A percentile compares a stretch with the other conserved stretches of the same genome.
These are phyloP conservation scores for Termitomyces sp. DNA, from an alignment of 768 basidiomycete genomes.

Conservation along the genomic window DNA sequence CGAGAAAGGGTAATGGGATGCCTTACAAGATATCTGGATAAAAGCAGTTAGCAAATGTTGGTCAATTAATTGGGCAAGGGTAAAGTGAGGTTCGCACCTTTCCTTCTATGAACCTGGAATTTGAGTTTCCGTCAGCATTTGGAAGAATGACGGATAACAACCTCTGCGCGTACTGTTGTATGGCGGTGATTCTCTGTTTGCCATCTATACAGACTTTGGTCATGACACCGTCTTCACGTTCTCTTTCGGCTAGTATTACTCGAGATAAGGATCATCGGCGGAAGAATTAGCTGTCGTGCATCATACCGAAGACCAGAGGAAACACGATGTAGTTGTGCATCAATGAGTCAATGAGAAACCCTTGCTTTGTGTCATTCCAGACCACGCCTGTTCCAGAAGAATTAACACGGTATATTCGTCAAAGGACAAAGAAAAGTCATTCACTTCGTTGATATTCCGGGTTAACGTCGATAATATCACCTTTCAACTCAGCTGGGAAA, in stretches of 20 bases:
- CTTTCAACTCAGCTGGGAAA: constrained; percentile 42
- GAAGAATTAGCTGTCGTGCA: background rate
- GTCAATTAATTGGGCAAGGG: too few relatives aligned
- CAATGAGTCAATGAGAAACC: constrained; percentile 59
- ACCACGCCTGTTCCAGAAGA: constrained; percentile 46
- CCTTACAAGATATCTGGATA: constrained; percentile 7
- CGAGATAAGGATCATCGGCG: background rate
- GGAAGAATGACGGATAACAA: background rate
- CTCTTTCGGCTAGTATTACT: constrained; percentile 34
- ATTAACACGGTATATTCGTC: background rate
- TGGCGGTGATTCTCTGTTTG: constrained; percentile 70
- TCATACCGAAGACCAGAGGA: constrained; percentile 61
- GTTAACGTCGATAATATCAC: constrained; percentile 48
- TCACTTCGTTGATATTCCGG: constrained; percentile 67
- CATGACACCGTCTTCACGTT: constrained; percentile 38
- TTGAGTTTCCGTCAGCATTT: background rate
- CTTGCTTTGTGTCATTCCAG: constrained; percentile 61
- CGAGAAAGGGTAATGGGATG: constrained; percentile 25
- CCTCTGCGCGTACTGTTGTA: constrained; percentile 41
- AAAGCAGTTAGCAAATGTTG: constrained; percentile 5
- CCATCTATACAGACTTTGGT: constrained; percentile 61
- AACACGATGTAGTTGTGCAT: constrained; percentile 65
- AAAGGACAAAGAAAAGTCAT: constrained; percentile 7
- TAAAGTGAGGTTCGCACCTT: constrained; percentile 36
- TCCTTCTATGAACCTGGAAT: constrained; percentile 49